phyloP scores from a whole-genome alignment of 495 filamentous ascomycete species.

The Paragyromitra xinjiangensis region DNA sequence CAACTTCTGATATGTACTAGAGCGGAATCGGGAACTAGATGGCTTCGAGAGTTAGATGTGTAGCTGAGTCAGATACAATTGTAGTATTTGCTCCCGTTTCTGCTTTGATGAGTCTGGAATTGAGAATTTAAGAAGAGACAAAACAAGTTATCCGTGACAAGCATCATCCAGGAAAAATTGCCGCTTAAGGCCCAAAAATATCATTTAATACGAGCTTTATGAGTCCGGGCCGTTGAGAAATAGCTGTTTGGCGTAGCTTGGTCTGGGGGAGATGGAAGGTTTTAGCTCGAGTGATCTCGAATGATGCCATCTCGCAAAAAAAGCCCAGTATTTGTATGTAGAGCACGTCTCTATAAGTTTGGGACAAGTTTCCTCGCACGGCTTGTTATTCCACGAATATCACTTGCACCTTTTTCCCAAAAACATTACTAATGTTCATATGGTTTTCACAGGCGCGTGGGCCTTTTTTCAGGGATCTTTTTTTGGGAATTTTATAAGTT shows the following conservation, averaged over 20 bases:
- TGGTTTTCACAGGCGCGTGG: neutral
- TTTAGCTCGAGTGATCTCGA: neutral
- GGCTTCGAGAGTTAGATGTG: neutral
- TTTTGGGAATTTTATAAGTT: neutral
- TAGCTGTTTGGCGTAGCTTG: neutral
- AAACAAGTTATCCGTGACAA: neutral
- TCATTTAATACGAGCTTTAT: neutral
- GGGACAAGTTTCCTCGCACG: neutral
- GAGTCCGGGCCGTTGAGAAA: neutral
- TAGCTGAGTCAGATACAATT: constrained; percentile 1
- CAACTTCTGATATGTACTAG: neutral
- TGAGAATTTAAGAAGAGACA: neutral
- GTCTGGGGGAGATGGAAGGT: too few species aligned
- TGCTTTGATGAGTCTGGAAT: neutral
- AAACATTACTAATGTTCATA: neutral
- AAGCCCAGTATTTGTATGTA: neutral
- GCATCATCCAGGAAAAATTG: neutral
- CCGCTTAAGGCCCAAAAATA: neutral
- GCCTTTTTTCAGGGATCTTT: neutral
- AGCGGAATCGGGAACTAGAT: neutral
- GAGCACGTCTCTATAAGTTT: neutral
- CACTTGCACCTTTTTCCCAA: neutral
- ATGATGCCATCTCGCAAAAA: neutral
- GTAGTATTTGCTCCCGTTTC: neutral
- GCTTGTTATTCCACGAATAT: neutral